phyloP scores from a whole-genome alignment of 805 yeast genomes.

The Schwanniomyces polymorphus region DNA sequence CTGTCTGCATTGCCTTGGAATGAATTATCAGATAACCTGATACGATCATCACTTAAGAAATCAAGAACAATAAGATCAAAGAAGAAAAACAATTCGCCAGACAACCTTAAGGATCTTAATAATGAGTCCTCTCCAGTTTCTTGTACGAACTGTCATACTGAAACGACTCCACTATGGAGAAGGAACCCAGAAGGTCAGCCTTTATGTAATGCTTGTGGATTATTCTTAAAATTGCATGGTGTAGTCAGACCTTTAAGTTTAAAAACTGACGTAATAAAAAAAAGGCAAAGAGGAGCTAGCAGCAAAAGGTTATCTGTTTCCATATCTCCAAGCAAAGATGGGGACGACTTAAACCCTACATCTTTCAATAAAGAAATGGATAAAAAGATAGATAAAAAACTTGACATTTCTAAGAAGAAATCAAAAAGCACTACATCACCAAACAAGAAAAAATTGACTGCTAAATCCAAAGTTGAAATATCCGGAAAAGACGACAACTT shows the following conservation, averaged over 20 bases:
- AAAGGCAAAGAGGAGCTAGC: constrained; percentile 66
- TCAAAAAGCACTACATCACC: constrained; percentile 2
- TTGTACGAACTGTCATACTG: constrained; percentile 90
- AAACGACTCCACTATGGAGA: constrained; percentile 94
- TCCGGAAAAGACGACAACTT: not conserved
- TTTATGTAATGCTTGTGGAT: constrained; percentile 93
- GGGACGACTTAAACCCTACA: constrained; percentile 52
- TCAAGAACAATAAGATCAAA: constrained; percentile 5
- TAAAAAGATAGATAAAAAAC: not conserved
- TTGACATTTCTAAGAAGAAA: not conserved
- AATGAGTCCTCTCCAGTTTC: constrained; percentile 15
- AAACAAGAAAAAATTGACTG: not conserved
- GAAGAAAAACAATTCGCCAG: constrained; percentile 7
- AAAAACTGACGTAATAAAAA: constrained; percentile 90
- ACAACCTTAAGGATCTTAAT: constrained; percentile 4
- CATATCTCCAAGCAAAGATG: constrained; percentile 37
- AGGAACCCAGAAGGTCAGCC: constrained; percentile 91
- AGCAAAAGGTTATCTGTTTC: constrained; percentile 14
- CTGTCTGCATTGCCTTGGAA: not conserved
- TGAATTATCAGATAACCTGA: not conserved
- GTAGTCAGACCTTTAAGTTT: constrained; percentile 88
- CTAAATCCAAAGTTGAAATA: not conserved
- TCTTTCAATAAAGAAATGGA: constrained; percentile 19
- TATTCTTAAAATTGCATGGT: constrained; percentile 91
- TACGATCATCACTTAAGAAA: constrained; percentile 2